These are phyloP conservation scores for Fusarium tjaetaba DNA, from an alignment of 2,329 filamentous ascomycete genomes.

Conservation along the genomic window DNA sequence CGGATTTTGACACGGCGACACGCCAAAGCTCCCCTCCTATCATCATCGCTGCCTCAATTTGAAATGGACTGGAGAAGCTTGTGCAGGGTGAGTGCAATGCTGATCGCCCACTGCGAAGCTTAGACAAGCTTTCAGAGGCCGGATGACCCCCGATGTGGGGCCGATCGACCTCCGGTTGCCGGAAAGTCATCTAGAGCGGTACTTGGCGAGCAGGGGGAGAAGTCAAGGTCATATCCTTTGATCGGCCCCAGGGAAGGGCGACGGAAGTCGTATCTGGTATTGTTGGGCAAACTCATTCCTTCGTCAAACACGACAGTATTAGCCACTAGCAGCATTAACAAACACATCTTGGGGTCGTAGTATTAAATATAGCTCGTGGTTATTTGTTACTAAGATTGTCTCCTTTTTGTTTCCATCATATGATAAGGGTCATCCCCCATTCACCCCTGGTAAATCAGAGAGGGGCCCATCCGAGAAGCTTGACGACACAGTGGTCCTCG, in stretches of 20 bases:
- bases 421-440: not conserved
- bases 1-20: not conserved
- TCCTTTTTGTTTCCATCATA: not conserved
- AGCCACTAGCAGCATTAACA: not conserved
- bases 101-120: not conserved
- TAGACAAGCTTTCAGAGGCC: not conserved
- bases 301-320: not conserved
- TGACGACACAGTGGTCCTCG: not conserved
- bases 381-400: fast-evolving
- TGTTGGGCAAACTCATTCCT: not conserved
- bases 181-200: fast-evolving
- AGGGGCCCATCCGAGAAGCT: not conserved
- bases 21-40: not conserved
- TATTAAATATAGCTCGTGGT: not conserved
- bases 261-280: not conserved
- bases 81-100: not conserved
- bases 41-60: not conserved
- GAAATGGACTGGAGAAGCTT: not conserved
- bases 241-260: fast-evolving
- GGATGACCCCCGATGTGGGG: not conserved
- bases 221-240: fast-evolving
- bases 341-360: not conserved
- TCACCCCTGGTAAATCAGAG: not conserved
- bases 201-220: not conserved
- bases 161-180: fast-evolving